Evolutionary conservation across 345 rosid genomes (phyloP).

Genomic region (Acer negundo): DNA sequence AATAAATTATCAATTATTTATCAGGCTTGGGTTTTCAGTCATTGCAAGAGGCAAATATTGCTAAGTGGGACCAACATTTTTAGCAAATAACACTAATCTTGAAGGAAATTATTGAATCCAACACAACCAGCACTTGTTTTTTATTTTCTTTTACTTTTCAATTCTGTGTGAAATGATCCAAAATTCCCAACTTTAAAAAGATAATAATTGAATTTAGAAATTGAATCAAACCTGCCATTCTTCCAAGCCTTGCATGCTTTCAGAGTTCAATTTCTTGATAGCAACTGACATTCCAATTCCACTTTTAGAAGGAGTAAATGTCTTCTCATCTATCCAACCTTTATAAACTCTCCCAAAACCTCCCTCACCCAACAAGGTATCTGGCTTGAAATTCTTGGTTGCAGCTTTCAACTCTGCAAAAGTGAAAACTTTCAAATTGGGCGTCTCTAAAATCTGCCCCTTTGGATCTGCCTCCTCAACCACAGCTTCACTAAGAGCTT

Average conservation of each 20-base stretch:
- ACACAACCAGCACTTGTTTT: background rate
- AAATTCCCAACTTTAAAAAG: background rate
- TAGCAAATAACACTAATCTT: background rate
- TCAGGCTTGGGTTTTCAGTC: constrained; percentile 10
- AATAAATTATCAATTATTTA: background rate
- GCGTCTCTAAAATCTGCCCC: constrained; percentile 35
- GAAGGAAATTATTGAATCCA: background rate
- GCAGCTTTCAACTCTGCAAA: constrained; percentile 60
- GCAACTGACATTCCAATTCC: constrained; percentile 71
- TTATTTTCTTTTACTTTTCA: background rate
- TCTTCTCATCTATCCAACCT: constrained; percentile 77
- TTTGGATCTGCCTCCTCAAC: constrained; percentile 22
- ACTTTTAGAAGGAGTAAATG: constrained; percentile 52
- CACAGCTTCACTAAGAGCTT: constrained; percentile 38
- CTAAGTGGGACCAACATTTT: constrained; percentile 20
- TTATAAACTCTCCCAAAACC: constrained; percentile 84
- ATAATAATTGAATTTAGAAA: background rate
- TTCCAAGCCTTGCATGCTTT: constrained; percentile 68
- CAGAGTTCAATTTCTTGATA: constrained; percentile 71
- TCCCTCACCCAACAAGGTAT: constrained; percentile 77
- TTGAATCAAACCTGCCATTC: constrained; percentile 69
- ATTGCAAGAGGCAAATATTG: constrained; percentile 4
- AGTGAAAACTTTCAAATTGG: constrained; percentile 48
- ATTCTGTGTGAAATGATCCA: background rate
- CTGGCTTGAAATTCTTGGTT: constrained; percentile 61